Evolutionary conservation across 257 asterid species (phyloP).

Genomic region (Gardenia jasminoides): DNA sequence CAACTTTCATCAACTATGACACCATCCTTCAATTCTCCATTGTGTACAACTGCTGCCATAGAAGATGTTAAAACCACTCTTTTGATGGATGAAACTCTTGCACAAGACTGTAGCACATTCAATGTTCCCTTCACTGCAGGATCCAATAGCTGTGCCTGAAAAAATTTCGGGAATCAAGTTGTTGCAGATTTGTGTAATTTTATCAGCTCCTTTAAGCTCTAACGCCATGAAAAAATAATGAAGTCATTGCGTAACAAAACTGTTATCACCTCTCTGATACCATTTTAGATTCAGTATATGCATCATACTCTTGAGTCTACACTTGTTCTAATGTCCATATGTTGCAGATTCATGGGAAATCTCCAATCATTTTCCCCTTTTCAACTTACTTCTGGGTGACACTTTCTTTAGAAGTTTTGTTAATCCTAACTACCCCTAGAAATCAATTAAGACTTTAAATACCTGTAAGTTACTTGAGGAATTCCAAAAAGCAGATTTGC

Average conservation of each 20-base stretch:
- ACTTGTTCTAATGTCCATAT: too few species aligned
- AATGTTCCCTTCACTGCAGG: conserved; percentile 60
- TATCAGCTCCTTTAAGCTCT: too few species aligned
- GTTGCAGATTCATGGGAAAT: not conserved
- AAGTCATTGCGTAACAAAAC: too few species aligned
- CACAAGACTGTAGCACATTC: conserved; percentile 49
- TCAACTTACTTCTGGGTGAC: not conserved
- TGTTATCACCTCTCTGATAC: not conserved
- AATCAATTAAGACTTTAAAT: too few species aligned
- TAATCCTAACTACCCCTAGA: not conserved
- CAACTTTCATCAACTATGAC: conserved; percentile 56
- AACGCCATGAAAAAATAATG: not conserved
- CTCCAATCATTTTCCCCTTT: too few species aligned
- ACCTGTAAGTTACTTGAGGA: not conserved
- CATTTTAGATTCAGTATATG: not conserved
- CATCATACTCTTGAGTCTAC: not conserved
- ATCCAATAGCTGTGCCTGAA: conserved; percentile 47
- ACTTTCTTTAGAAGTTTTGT: too few species aligned
- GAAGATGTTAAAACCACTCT: conserved; percentile 61
- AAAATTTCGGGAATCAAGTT: not conserved
- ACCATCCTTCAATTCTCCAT: conserved; percentile 22
- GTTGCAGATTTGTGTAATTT: not conserved
- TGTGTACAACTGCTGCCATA: conserved; percentile 28
- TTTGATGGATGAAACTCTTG: conserved; percentile 28
- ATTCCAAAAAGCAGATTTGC: not conserved